These are phyloP conservation scores for Kuraishia hungarica DNA, from an alignment of 805 yeast genomes.

Conservation along the genomic window DNA sequence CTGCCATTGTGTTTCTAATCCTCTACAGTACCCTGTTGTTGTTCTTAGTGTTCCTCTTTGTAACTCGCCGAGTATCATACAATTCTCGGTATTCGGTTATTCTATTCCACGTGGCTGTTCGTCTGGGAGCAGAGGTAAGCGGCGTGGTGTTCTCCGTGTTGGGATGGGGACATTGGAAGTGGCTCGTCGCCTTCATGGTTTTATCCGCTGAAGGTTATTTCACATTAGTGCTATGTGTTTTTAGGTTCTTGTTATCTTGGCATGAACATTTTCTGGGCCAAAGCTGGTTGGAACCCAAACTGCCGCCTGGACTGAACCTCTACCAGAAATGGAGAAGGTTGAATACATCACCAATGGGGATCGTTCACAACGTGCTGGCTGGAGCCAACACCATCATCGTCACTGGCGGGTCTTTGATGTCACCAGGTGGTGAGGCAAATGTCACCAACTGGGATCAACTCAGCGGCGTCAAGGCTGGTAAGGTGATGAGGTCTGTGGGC, in stretches of 20 bases:
- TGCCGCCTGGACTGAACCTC: neutral
- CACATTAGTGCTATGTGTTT: neutral
- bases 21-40: neutral
- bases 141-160: neutral
- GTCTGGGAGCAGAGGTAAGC: neutral
- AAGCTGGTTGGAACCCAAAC: neutral
- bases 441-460: neutral
- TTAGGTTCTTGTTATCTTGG: neutral
- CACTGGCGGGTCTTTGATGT: neutral
- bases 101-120: neutral
- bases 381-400: neutral
- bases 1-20: neutral
- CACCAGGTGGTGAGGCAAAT: neutral
- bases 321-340: neutral
- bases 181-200: neutral
- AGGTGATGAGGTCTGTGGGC: neutral
- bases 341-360: neutral
- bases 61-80: neutral
- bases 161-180: neutral
- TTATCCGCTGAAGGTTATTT: neutral
- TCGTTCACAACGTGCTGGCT: neutral
- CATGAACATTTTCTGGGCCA: neutral
- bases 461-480: neutral
- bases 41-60: neutral
- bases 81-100: neutral